A percentile compares a stretch with the other conserved stretches of the same genome.
Evolutionary conservation across 2,329 filamentous ascomycete genomes (phyloP).

Genomic region (Cryoendolithus antarcticus): DNA sequence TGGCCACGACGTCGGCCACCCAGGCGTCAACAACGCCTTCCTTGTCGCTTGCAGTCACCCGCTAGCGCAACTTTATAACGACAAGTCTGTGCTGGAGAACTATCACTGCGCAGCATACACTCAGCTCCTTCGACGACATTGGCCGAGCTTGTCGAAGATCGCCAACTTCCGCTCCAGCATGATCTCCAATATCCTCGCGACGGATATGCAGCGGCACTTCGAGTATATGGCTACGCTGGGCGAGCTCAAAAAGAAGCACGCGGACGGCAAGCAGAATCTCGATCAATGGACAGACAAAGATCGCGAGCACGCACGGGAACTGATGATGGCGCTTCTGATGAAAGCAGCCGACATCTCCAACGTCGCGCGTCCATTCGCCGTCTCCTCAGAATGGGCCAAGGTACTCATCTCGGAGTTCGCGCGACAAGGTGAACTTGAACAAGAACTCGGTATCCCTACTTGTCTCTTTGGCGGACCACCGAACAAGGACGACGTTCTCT

Average conservation of each 20-base stretch:
- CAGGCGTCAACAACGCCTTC: slow-evolving; percentile 96
- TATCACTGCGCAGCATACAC: slow-evolving; percentile 97
- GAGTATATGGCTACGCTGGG: slow-evolving; percentile 87
- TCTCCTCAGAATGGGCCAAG: slow-evolving; percentile 79
- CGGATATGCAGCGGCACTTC: slow-evolving; percentile 94
- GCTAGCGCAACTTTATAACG: slow-evolving; percentile 89
- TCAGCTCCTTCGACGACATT: slow-evolving; percentile 84
- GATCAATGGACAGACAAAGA: slow-evolving; percentile 66
- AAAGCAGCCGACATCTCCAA: slow-evolving; percentile 99
- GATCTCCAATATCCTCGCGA: slow-evolving; percentile 95
- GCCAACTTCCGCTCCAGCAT: slow-evolving; percentile 73
- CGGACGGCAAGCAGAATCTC: slow-evolving; percentile 26
- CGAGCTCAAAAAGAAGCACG: slow-evolving; percentile 59
- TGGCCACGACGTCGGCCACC: slow-evolving; percentile 93
- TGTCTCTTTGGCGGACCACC: slow-evolving; percentile 69
- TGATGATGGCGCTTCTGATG: slow-evolving; percentile 84
- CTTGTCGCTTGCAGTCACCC: slow-evolving; percentile 84
- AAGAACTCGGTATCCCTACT: slow-evolving; percentile 73
- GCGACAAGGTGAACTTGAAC: slow-evolving; percentile 84
- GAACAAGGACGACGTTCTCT: slow-evolving; percentile 70
- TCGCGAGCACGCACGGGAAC: slow-evolving; percentile 60
- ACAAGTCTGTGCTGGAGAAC: slow-evolving; percentile 89
- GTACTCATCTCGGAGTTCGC: slow-evolving; percentile 94
- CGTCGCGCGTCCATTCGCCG: slow-evolving; percentile 72
- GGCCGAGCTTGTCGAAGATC: slow-evolving; percentile 72